phyloP scores from a whole-genome alignment of 164 flowering plant species.

The Akebia trifoliata region DNA sequence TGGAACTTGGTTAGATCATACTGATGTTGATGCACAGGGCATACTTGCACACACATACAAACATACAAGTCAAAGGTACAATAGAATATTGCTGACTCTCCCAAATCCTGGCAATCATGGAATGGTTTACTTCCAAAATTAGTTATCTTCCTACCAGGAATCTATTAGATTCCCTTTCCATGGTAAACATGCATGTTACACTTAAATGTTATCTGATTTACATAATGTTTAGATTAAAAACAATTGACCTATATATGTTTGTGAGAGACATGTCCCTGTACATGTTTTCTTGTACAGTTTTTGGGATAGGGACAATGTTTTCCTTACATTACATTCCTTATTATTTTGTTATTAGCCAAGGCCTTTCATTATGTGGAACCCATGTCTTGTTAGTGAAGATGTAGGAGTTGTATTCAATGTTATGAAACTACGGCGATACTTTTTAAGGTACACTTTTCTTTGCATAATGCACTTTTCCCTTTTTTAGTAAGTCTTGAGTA shows the following conservation, averaged over 20 bases:
- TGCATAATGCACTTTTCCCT: neutral
- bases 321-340: conserved; percentile 12
- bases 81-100: too few relatives aligned
- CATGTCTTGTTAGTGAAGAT: conserved; percentile 89
- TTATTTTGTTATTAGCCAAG: conserved; percentile 54
- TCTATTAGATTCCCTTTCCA: neutral
- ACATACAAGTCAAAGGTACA: too few relatives aligned
- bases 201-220: too few relatives aligned
- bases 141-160: neutral
- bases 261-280: neutral
- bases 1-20: too few relatives aligned
- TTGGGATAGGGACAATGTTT: conserved; percentile 7
- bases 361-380: conserved; percentile 99
- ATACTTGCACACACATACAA: too few relatives aligned
- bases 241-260: neutral
- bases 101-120: neutral
- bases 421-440: conserved; percentile 64
- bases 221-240: neutral
- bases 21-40: too few relatives aligned
- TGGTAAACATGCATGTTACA: too few relatives aligned
- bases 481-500: neutral
- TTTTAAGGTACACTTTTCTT: conserved; percentile 52
- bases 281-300: conserved; percentile 13
- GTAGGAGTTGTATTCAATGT: conserved; percentile 97
- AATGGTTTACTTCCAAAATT: neutral